Conservation (phyloP, 2,329 filamentous ascomycete genomes). For the Colletotrichum orbiculare region DNA sequence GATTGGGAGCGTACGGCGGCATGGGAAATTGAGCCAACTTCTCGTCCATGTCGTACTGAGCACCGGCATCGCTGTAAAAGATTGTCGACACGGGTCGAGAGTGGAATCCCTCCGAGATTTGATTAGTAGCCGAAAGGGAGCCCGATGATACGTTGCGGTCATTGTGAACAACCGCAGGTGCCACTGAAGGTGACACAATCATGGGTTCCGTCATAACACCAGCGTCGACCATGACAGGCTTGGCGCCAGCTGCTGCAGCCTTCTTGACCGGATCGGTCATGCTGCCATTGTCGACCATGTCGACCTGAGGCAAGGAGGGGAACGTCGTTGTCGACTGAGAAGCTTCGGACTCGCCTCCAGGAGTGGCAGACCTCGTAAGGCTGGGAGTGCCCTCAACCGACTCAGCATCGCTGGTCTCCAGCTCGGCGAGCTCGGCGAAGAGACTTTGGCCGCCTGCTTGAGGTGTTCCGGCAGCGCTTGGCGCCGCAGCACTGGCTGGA, state of each 20-base stretch:
- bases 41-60: slow-evolving; percentile 63
- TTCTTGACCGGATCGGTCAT: slow-evolving; percentile 69
- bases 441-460: slow-evolving; percentile 76
- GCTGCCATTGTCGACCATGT: slow-evolving; percentile 70
- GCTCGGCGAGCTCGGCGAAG: slow-evolving; percentile 88
- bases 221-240: slow-evolving; percentile 53
- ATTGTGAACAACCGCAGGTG: slow-evolving; percentile 41
- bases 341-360: slow-evolving; percentile 57
- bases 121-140: slow-evolving; percentile 49
- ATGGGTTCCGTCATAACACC: slow-evolving; percentile 58
- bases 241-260: slow-evolving; percentile 19
- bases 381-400: slow-evolving; percentile 69
- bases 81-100: slow-evolving; percentile 59
- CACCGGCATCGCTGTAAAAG: slow-evolving; percentile 64
- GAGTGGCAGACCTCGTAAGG: slow-evolving; percentile 60
- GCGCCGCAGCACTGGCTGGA: slow-evolving; percentile 65
- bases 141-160: slow-evolving; percentile 49
- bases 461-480: slow-evolving; percentile 60
- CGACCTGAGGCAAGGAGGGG: slow-evolving; percentile 61
- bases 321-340: slow-evolving; percentile 57
- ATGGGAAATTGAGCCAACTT: slow-evolving; percentile 66
- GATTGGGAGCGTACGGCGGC: slow-evolving; percentile 57
- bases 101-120: slow-evolving; percentile 40
- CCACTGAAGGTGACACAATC: slow-evolving; percentile 28
- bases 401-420: slow-evolving; percentile 81